phyloP scores from a whole-genome alignment of 2,329 filamentous ascomycete species.

The Ascosphaera apis region DNA sequence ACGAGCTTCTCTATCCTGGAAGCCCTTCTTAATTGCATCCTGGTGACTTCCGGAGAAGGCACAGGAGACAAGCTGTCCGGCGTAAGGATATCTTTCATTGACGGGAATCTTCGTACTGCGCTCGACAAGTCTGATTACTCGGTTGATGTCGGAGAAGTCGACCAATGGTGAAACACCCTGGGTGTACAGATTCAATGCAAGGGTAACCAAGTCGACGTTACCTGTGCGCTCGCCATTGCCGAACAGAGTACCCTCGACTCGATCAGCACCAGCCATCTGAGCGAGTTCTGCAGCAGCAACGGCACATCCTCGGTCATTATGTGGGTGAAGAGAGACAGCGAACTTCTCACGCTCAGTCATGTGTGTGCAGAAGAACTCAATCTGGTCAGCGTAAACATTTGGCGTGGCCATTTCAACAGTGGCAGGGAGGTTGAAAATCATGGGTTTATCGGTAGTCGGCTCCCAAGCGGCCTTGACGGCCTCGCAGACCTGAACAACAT shows the following conservation, averaged over 20 bases:
- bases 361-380: slow-evolving; percentile 81
- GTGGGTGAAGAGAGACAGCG: slow-evolving; percentile 72
- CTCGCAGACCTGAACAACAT: slow-evolving; percentile 61
- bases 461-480: slow-evolving; percentile 90
- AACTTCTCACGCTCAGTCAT: slow-evolving; percentile 71
- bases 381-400: slow-evolving; percentile 87
- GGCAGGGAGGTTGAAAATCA: slow-evolving; percentile 93
- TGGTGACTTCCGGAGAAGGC: slow-evolving; percentile 86
- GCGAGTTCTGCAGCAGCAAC: slow-evolving; percentile 77
- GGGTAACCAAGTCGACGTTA: slow-evolving; percentile 82
- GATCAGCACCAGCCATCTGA: slow-evolving; percentile 87
- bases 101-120: slow-evolving; percentile 86
- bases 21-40: slow-evolving; percentile 84
- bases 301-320: slow-evolving; percentile 83
- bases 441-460: slow-evolving; percentile 51
- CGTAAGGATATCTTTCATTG: slow-evolving; percentile 74
- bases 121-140: slow-evolving; percentile 74
- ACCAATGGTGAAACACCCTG: slow-evolving; percentile 68
- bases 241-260: slow-evolving; percentile 84
- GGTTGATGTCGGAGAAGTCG: slow-evolving; percentile 75
- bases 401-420: slow-evolving; percentile 90
- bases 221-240: slow-evolving; percentile 90
- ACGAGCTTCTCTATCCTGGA: slow-evolving; percentile 40
- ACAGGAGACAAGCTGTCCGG: slow-evolving; percentile 72
- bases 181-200: slow-evolving; percentile 84